Base-by-base conservation (phyloP, 176 grass and related monocot species). In the Aegilops longissima region DNA sequence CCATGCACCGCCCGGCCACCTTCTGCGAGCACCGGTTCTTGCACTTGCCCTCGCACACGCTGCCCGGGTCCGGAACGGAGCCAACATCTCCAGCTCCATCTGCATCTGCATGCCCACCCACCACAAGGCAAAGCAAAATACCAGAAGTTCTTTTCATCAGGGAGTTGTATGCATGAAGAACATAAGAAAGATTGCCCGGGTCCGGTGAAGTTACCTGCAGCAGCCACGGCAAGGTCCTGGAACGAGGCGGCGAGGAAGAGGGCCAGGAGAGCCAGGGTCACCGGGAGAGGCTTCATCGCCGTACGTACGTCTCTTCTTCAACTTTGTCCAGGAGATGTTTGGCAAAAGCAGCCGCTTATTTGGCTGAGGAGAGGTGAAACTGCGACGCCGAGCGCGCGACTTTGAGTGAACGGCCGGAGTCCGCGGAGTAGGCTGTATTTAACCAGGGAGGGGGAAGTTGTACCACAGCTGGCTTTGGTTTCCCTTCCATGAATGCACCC, bases 1-100 rank as follows among this genome's bases (percentile, higher is more conserved):
- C 70, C 45, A 90, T 78, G 89, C 95, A 97, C 82, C 93, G 82
- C 25, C 71, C 82, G 36, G 81, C 90, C 80, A 79, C 78, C 93
- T 70, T 92, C 82, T 76, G 70, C 80, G 93, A 89, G 87, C 93
- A 97, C 79, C 93, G 81, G 8, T 16, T 79, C 38, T 44, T 75
- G 89, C 95, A 97, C 88, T 97, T 95, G 54, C 25, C 66, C 71
- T 93, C 71, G 81, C 93, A 93, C 66, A 74, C 65, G 5, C 66
- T 5, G 34, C 79, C 84, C 24, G 79, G 54, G 0, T 76, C 80
- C 2, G 4, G 24, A 8, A 0, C 42, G 30, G 30, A 31, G 45
- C 45, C 45, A 13, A 47, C 44, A 47, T 47, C 42, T 44, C 49
- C 47, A 16, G 0, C 47, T 49, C 4, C 13, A 51, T 14, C 51